Evolutionary conservation across 495 filamentous ascomycete genomes (phyloP).

Genomic region (Tuber indicum): DNA sequence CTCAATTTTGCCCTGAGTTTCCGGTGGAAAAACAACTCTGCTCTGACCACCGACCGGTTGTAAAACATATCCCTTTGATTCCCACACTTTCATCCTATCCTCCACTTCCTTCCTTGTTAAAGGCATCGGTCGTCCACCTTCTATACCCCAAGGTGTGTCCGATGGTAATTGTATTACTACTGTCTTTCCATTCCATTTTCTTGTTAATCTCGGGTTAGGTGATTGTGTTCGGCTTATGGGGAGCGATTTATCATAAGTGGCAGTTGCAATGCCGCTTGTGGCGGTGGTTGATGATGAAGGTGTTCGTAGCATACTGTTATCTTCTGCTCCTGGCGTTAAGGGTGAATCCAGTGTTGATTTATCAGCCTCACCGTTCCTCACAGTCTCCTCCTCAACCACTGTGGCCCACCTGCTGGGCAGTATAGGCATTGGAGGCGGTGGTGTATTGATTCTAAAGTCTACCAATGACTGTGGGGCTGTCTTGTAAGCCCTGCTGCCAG

Average conservation of each 20-base stretch:
- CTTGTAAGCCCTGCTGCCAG: constrained; percentile 27
- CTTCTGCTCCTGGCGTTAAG: constrained; percentile 6
- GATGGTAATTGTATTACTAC: constrained; percentile 65
- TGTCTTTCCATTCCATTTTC: constrained; percentile 63
- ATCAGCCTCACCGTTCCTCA: constrained; percentile 13
- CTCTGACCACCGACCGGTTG: constrained; percentile 51
- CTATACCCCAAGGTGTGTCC: constrained; percentile 51
- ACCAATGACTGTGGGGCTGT: constrained; percentile 39
- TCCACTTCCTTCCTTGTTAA: constrained; percentile 58
- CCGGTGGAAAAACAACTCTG: constrained; percentile 64
- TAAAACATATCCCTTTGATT: constrained; percentile 65
- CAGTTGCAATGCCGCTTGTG: constrained; percentile 21
- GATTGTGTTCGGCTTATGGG: constrained; percentile 33
- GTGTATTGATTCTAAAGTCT: constrained; percentile 15
- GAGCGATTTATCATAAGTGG: neutral
- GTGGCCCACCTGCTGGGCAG: constrained; percentile 35
- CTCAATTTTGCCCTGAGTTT: constrained; percentile 51
- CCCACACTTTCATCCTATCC: constrained; percentile 62
- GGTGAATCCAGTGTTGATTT: neutral
- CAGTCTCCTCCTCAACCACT: constrained; percentile 21
- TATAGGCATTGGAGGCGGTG: constrained; percentile 20
- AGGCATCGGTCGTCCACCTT: constrained; percentile 54
- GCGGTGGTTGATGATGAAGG: constrained; percentile 28
- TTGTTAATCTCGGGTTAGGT: constrained; percentile 31
- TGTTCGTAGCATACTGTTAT: constrained; percentile 32